Base-by-base conservation (phyloP, 495 filamentous ascomycete genomes). In the Penicillium pancosmium region DNA sequence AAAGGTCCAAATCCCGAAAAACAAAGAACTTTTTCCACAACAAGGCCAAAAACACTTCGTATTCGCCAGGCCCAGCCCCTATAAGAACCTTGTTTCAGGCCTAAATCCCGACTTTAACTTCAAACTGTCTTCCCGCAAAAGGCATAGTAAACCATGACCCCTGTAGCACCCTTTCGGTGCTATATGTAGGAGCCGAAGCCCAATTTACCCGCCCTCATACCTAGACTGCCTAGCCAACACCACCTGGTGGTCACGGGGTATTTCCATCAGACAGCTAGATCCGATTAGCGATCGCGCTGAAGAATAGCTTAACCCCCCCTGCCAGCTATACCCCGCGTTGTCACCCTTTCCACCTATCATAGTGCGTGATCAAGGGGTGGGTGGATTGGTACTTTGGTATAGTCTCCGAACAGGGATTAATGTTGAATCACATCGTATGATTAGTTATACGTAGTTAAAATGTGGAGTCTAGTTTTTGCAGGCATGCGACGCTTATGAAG, bases 251-350 rank as follows among this genome's bases (percentile, higher is more conserved):
- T 31, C 27, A 31, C 27, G 27, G 27, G 27, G 27, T 31, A 8
- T 31, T 16, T 43, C 11, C 41, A 44, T 44, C 9, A 44, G 11
- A 12, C 46, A 48, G 46, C 10, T 27, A 27, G 23, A 12, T 48
- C 46, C 46, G 46, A 48, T 48, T 48, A 23, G 19, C 46, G 46
- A 48, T 48, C 46, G 46, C 46, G 46, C 21, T 48, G 46, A 48
- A 48, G 46, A 48, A 48, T 48, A 48, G 46, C 46, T 48, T 48
- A 48, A 48, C 46, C 46, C 46, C 46, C 46, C 46, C 21, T 48
- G 46, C 46, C 46, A 48, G 21, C 9, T 1, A n/a, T 48, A 4
- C 46, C 46, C 46, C 46, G 46, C 46, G 46, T 48, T 48, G 46
- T 23, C 5, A 16, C 16, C n/a, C 19, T 23, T 12, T 23, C 46